Base-by-base conservation (phyloP, 2,329 filamentous ascomycete genomes). In the Diplocarpon mali region DNA sequence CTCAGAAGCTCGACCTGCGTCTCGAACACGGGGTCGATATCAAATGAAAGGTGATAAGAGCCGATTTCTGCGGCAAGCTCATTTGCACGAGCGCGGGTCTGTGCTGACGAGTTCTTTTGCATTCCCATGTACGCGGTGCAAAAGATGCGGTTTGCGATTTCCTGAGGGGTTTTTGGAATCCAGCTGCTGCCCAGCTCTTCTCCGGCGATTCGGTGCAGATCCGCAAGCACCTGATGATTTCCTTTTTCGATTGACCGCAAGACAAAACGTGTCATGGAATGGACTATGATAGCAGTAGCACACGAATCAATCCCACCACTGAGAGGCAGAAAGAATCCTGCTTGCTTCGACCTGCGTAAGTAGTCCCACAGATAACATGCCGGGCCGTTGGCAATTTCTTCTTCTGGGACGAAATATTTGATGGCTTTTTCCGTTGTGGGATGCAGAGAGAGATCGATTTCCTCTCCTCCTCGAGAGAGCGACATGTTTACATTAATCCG, bases 71-170 rank as follows among this genome's bases (percentile, higher is more conserved):
- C 57, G 4, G 72, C 61, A 0, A 90, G 69, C 0, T 73, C 68
- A 56, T 74, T 73, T 1, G 85, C 81, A 24, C 85, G 69, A 38
- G 71, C 67, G 9, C 84, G 67, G 8, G 55, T 59, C 51, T 86
- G 81, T 35, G 67, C 65, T 17, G 73, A 78, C 3, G 45, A 46
- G 7, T 10, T 20, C 17, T 38, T 31, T 47, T 44, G 13, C 57
- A 79, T 88, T 10, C 83, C 84, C 77, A 86, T 82, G 62, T 78
- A 85, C 38, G 71, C 69, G 1, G 80, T 85, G 52, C 75, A 70
- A 53, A 83, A 78, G 32, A 83, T 68, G 2, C 67, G 63, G 40
- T 67, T 65, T 54, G 72, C 75, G 40, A 83, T 67, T 42, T 82
- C 75, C 55, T 80, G 67, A 2, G 75, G 67, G 5, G 37, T 43